Evolutionary conservation across 1,284 basidiomycete genomes (phyloP), one percentile per base, ranked within the genome.

Genomic region (Mycena sp.): DNA sequence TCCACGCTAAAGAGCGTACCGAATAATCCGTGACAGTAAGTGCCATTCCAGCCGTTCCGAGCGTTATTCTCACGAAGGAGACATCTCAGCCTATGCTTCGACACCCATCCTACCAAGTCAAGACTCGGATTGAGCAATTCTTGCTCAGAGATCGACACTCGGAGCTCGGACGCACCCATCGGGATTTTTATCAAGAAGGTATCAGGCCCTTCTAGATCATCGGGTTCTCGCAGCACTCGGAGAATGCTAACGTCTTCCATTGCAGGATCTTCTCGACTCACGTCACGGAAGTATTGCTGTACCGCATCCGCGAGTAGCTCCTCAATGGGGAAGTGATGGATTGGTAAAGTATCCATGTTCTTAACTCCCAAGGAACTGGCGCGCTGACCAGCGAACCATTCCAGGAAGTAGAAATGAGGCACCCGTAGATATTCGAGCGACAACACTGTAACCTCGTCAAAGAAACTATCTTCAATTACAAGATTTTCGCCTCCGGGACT

Each of bases 311-410:
- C 45, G 6, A 58, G 35, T n/a, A 50, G 12, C 26, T 58, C 56
- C 6, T 50, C 56, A 10, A 58, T 35, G 6, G 56, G 56, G 17
- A 58, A 58, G 16, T 58, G 19, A 10, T 58, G 56, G 14, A 57
- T 48, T 4, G 54, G 54, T 16, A 30, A 14, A 17, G 23, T n/a
- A 16, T 30, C 14, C 5, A 4, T 12, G 14, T 43, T 32, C 10
- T 50, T 40, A 23, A 58, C 5, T 1, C 25, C 48, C 9, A 51
- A 21, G 6, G 28, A 25, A 2, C 2, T 25, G 0, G 56, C 28
- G 4, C 26, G 40, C 26, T 25, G 19, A 14, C 29, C 26, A 0
- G 56, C 46, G 11, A 32, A 58, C 56, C 56, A 51, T 12, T 51
- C 48, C 23, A 58, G 0, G 5, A 58, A 12, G 6, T 43, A 29